A percentile compares a stretch with the other conserved stretches of the same genome.
Conservation (phyloP, 768 basidiomycete genomes). For the Tylopilus vinaceipallidus region DNA sequence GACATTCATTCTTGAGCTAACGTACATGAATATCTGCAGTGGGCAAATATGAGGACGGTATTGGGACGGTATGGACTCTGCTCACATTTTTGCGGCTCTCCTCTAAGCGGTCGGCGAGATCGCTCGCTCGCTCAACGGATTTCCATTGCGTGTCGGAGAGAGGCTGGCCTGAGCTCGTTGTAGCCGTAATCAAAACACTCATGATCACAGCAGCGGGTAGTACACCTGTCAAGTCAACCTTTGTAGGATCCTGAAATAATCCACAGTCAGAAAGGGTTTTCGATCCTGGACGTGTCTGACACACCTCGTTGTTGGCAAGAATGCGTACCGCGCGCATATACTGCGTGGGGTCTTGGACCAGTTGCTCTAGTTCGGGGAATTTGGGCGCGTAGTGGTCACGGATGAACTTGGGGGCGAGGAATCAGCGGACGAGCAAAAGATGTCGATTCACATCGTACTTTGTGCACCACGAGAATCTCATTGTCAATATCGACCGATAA, state of each 20-base stretch:
- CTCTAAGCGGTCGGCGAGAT: slow-evolving; percentile 85
- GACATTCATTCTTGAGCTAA: slow-evolving; percentile 97
- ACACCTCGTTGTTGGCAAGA: slow-evolving; percentile 79
- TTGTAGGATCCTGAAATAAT: slow-evolving; percentile 70
- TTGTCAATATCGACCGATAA: slow-evolving; percentile 98
- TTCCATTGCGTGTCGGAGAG: slow-evolving; percentile 72
- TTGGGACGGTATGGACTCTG: not conserved
- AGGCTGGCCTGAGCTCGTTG: slow-evolving; percentile 78
- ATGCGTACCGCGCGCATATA: slow-evolving; percentile 90
- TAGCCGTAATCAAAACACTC: slow-evolving; percentile 94
- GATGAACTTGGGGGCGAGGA: slow-evolving; percentile 65
- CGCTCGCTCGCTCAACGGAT: slow-evolving; percentile 82
- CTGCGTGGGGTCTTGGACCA: slow-evolving; percentile 88
- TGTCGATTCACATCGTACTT: slow-evolving; percentile 45
- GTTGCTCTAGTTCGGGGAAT: slow-evolving; percentile 95
- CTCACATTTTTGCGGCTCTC: slow-evolving; percentile 83
- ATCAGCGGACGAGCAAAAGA: slow-evolving; percentile 9
- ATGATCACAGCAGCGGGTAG: slow-evolving; percentile 89
- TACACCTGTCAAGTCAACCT: slow-evolving; percentile 75
- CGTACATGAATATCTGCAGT: slow-evolving; percentile 92
- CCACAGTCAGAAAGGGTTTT: not conserved
- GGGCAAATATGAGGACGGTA: slow-evolving; percentile 1
- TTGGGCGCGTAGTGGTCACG: slow-evolving; percentile 94
- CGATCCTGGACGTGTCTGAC: slow-evolving; percentile 11
- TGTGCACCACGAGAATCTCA: slow-evolving; percentile 95